phyloP scores from a whole-genome alignment of 1,284 basidiomycete genomes.

The Marasmius fiardii region DNA sequence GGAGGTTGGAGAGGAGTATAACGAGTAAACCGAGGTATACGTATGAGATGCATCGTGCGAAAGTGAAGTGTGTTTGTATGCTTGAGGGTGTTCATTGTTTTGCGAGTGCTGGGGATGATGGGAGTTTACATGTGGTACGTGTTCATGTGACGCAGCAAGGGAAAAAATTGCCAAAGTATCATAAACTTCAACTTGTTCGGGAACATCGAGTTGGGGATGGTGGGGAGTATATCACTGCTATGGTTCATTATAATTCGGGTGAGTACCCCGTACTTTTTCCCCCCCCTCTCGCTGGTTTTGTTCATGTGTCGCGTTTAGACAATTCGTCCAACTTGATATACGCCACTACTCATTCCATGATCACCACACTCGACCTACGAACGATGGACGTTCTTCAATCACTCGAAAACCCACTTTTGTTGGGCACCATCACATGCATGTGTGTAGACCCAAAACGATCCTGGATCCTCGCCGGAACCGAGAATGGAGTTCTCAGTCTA shows the following conservation, averaged over 20 bases:
- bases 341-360: constrained; percentile 79
- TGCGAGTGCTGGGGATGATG: constrained; percentile 84
- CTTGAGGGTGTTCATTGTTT: constrained; percentile 86
- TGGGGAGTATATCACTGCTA: constrained; percentile 76
- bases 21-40: constrained; percentile 76
- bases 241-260: constrained; percentile 67
- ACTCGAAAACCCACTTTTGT: constrained; percentile 82
- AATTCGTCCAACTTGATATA: constrained; percentile 75
- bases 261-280: not conserved
- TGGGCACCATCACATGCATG: constrained; percentile 82
- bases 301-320: constrained; percentile 45
- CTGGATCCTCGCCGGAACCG: constrained; percentile 89
- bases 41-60: constrained; percentile 74
- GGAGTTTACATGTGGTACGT: constrained; percentile 80
- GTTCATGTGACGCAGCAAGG: constrained; percentile 70
- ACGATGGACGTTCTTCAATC: constrained; percentile 77
- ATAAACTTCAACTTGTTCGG: constrained; percentile 71
- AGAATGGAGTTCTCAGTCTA: constrained; percentile 77
- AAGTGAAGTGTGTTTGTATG: constrained; percentile 79
- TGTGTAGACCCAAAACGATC: constrained; percentile 80
- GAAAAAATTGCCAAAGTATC: constrained; percentile 74
- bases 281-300: not conserved
- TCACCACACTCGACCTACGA: constrained; percentile 82
- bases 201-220: constrained; percentile 67
- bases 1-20: constrained; percentile 49